Base-by-base conservation (phyloP, 768 basidiomycete species). In the Termitomyces sp. region DNA sequence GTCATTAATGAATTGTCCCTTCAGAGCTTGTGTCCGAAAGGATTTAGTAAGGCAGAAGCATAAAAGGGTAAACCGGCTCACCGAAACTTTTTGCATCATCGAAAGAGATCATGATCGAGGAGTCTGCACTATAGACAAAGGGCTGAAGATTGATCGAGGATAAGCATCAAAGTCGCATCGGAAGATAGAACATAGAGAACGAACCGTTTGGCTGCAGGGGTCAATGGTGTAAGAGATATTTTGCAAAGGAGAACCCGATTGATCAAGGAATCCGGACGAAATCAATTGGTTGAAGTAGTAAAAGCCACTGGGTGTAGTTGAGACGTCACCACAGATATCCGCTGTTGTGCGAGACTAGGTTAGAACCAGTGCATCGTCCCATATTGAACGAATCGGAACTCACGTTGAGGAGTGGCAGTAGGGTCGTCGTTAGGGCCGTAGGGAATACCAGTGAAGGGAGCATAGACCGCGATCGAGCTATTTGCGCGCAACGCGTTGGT, bases 121-220 rank as follows among this genome's bases (percentile, higher is more conserved):
- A 73, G 1, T 66, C 73, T 4, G 75, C 55, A 65, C 86, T 77
- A 69, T 89, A 91, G 18, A 91, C 79, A 57, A 80, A 88, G 0
- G 88, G 83, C 87, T 90, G 61, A 5, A 46, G 18, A 56, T 36
- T 46, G 7, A 53, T 31, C 12, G 9, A 44, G 12, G 20, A 45
- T 53, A 31, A 60, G 22, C 51, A 48, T 22, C n/a, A n/a, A 22
- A 28, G 24, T 20, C 26, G 36, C 4, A 9, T 36, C 12, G 12
- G 15, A 45, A 37, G n/a, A 29, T 51, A n/a, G 15, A 45, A 37
- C 18, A 29, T 51, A n/a, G 65, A n/a, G 36, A 8, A 73, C 83
- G 33, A 60, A 91, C 90, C 51, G 90, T 91, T 69, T 90, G 81
- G 60, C 82, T 86, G 75, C 90, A 92, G 3, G 74, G 66, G 61